phyloP scores from a whole-genome alignment of 768 basidiomycete genomes.

The Cystofilobasidium bisporidii region DNA sequence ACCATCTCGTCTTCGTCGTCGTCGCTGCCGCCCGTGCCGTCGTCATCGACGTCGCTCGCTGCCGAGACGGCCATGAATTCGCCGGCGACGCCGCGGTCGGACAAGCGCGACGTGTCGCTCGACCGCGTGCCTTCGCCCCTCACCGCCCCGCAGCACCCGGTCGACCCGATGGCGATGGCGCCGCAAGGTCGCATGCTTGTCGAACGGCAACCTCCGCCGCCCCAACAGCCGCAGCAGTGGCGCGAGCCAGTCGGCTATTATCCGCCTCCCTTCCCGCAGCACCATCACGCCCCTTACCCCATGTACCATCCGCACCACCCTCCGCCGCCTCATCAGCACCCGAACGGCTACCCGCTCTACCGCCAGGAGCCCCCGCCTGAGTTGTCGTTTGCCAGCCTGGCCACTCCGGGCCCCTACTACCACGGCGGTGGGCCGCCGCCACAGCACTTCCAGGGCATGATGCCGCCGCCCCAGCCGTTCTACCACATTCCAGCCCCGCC shows the following conservation, averaged over 20 bases:
- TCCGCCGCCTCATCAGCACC: background rate
- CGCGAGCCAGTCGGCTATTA: background rate
- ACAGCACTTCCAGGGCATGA: background rate
- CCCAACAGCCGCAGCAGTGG: background rate
- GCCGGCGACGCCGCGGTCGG: background rate
- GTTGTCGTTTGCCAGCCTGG: background rate
- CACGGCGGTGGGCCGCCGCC: background rate
- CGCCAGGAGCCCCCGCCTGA: background rate
- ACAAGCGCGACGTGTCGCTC: background rate
- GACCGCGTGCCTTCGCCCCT: background rate
- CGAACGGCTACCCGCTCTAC: background rate
- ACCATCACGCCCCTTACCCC: background rate
- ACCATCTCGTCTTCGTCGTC: background rate
- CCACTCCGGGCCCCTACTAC: background rate
- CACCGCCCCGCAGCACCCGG: background rate
- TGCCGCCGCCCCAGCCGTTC: background rate
- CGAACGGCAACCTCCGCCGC: background rate
- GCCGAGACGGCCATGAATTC: background rate
- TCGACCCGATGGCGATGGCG: background rate
- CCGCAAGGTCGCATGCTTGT: background rate
- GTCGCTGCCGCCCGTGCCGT: background rate
- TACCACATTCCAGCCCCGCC: background rate
- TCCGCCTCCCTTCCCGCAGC: background rate
- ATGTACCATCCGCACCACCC: slow-evolving; percentile 4
- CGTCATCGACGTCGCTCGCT: background rate